phyloP scores from a whole-genome alignment of 176 grass and related monocot species.

The Musa beccarii region DNA sequence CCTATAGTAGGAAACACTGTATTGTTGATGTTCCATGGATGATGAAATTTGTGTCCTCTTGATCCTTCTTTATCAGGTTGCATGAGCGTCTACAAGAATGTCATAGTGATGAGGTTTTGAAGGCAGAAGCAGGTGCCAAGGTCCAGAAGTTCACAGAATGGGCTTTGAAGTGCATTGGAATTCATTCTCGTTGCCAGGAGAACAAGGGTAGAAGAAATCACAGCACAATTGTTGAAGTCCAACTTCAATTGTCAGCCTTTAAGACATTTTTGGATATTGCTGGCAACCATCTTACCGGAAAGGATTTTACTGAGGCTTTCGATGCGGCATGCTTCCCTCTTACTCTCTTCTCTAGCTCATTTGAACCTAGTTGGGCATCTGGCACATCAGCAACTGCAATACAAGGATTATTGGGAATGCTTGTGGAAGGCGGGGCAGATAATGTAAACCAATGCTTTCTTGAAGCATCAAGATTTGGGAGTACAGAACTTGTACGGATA shows the following conservation, averaged over 20 bases:
- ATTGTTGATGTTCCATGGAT: not conserved
- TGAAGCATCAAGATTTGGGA: constrained; percentile 90
- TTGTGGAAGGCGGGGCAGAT: constrained; percentile 93
- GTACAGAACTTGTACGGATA: constrained; percentile 84
- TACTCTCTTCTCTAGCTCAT: constrained; percentile 62
- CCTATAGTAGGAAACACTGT: not conserved
- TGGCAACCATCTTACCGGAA: constrained; percentile 79
- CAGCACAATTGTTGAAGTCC: constrained; percentile 64
- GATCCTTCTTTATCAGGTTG: constrained; percentile 33
- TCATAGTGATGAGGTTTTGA: constrained; percentile 79
- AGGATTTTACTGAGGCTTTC: constrained; percentile 95
- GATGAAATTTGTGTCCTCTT: constrained; percentile 15
- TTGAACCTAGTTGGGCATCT: constrained; percentile 13
- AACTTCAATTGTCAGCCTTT: constrained; percentile 74
- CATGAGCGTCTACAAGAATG: constrained; percentile 89
- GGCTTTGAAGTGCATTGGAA: constrained; percentile 80
- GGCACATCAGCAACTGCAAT: constrained; percentile 59
- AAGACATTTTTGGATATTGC: constrained; percentile 88
- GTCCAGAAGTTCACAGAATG: constrained; percentile 97
- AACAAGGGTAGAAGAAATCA: constrained; percentile 50
- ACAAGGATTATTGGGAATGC: constrained; percentile 74
- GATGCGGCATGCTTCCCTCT: constrained; percentile 97
- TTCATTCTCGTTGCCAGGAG: constrained; percentile 47
- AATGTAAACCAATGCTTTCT: constrained; percentile 99
- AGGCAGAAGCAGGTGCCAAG: constrained; percentile 78